Evolutionary conservation across 352 stramenopile genomes (phyloP).

Genomic region (Pythium biforme): DNA sequence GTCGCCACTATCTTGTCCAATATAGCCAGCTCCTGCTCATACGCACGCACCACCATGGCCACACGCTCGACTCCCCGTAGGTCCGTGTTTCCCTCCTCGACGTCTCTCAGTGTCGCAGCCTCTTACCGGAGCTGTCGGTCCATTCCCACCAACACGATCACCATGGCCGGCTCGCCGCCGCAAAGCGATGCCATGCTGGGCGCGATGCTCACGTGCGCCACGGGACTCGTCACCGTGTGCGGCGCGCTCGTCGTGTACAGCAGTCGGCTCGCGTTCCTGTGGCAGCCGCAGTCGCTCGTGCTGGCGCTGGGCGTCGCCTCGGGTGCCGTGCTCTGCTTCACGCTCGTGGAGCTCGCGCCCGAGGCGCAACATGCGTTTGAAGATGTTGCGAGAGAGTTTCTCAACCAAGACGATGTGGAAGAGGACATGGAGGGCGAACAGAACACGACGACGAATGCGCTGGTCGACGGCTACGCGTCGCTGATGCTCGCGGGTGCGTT

Average conservation of each 20-base stretch:
- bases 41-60: no score
- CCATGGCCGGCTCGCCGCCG: no score
- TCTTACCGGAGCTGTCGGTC: no score
- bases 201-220: constrained; percentile 24
- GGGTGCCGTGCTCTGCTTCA: constrained; percentile 27
- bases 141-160: no score
- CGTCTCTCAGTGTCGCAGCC: no score
- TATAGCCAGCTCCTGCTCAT: no score
- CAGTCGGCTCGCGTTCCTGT: constrained; percentile 22
- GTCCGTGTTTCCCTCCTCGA: no score
- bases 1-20: no score
- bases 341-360: constrained; percentile 25
- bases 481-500: constrained; percentile 22
- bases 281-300: constrained; percentile 22
- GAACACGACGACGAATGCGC: no score
- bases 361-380: constrained; percentile 16
- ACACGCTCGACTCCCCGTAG: no score
- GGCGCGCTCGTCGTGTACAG: constrained; percentile 30
- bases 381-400: background rate
- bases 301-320: constrained; percentile 27
- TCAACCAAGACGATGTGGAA: background rate
- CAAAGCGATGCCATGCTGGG: constrained; percentile 20
- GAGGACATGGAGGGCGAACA: background rate
- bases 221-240: constrained; percentile 19
- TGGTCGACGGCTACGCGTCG: constrained; percentile 19